Evolutionary conservation across 176 grass and related monocot genomes (phyloP).

Genomic region (Musa itinerans): DNA sequence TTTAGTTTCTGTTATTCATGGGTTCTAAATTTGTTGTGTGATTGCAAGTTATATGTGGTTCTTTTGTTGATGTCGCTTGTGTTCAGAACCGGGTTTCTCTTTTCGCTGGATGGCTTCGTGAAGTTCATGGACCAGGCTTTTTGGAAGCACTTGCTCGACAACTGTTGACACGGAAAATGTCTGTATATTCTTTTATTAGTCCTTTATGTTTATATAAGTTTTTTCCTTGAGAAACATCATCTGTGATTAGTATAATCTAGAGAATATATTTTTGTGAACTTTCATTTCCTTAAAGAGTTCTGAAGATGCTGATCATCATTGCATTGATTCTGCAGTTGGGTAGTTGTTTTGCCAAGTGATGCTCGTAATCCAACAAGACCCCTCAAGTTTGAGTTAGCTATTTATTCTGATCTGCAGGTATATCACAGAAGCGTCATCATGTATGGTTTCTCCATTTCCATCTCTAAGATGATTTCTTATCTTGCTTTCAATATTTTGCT

Average conservation of each 20-base stretch:
- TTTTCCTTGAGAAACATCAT: not conserved
- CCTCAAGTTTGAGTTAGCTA: slow-evolving; percentile 64
- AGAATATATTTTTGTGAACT: not conserved
- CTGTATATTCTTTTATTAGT: slow-evolving; percentile 1
- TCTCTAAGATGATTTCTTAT: not conserved
- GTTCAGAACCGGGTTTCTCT: slow-evolving; percentile 59
- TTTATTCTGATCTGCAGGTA: slow-evolving; percentile 80
- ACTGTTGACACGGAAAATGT: slow-evolving; percentile 81
- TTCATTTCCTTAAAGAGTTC: slow-evolving; percentile 9
- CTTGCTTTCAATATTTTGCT: not conserved
- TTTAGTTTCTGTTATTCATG: not conserved
- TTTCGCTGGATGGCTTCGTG: slow-evolving; percentile 82
- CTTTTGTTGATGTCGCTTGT: not conserved
- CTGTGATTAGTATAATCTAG: slow-evolving; percentile 11
- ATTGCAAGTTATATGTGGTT: not conserved
- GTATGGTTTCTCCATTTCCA: slow-evolving; percentile 1
- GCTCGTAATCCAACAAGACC: slow-evolving; percentile 34
- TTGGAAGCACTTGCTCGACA: slow-evolving; percentile 72
- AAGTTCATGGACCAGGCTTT: slow-evolving; percentile 86
- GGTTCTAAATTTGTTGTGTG: not conserved
- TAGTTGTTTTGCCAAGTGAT: slow-evolving; percentile 63
- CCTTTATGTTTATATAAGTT: not conserved
- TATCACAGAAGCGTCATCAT: not conserved
- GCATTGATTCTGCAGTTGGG: slow-evolving; percentile 53
- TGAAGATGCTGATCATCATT: slow-evolving; percentile 2